Conservation (phyloP, 352 stramenopile species). For the Sclerospora graminicola region DNA sequence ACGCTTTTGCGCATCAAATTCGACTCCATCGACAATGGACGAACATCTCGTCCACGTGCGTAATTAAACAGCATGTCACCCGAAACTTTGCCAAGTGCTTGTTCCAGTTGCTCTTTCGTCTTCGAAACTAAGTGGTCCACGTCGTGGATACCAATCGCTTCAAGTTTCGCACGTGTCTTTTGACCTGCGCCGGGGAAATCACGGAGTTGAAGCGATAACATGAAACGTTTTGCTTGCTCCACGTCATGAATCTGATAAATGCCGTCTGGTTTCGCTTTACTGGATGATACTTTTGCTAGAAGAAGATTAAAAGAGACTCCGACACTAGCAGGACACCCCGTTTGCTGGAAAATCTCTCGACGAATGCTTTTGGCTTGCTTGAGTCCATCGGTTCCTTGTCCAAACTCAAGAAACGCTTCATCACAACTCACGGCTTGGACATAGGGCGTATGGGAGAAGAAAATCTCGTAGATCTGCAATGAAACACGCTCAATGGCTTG, state of each 20-base stretch:
- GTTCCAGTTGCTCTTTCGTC: constrained; percentile 41
- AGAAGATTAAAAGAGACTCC: constrained; percentile 91
- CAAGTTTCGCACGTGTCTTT: constrained; percentile 52
- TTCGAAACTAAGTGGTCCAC: constrained; percentile 51
- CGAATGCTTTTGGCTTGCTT: constrained; percentile 63
- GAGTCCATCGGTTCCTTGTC: constrained; percentile 39
- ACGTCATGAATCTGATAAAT: constrained; percentile 47
- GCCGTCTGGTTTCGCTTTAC: constrained; percentile 89
- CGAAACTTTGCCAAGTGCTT: constrained; percentile 53
- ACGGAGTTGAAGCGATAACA: constrained; percentile 49
- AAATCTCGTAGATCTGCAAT: constrained; percentile 89
- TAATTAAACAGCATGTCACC: constrained; percentile 68
- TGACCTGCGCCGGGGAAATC: constrained; percentile 80
- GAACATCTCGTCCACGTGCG: constrained; percentile 65
- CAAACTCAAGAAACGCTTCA: constrained; percentile 91
- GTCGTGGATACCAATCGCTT: constrained; percentile 49
- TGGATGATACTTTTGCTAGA: constrained; percentile 89
- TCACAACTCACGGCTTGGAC: constrained; percentile 95
- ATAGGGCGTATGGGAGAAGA: constrained; percentile 74
- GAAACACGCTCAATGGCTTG: constrained; percentile 85
- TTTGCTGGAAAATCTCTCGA: constrained; percentile 59
- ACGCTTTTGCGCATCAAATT: constrained; percentile 82
- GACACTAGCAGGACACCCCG: constrained; percentile 88
- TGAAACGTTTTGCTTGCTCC: constrained; percentile 43
- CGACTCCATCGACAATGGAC: constrained; percentile 52